Evolutionary conservation across 768 basidiomycete genomes (phyloP).

Genomic region (Suillus decipiens): DNA sequence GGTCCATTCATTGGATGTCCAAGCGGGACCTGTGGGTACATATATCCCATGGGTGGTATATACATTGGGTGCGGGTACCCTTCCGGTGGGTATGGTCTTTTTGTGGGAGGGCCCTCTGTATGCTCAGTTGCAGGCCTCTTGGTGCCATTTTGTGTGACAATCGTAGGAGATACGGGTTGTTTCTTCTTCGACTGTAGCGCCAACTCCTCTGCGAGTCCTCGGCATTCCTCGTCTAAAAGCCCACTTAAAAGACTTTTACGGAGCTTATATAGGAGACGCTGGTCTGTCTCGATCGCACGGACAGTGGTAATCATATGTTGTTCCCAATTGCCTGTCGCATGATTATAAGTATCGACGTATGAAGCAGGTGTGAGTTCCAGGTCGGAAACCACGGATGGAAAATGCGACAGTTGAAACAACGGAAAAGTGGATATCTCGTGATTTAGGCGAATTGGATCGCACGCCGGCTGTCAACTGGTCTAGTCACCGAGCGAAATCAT

Average conservation of each 20-base stretch:
- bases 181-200: constrained; percentile 41
- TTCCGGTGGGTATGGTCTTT: constrained; percentile 31
- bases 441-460: constrained; percentile 58
- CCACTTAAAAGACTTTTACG: constrained; percentile 61
- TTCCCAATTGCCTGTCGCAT: constrained; percentile 60
- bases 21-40: constrained; percentile 30
- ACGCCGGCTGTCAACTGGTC: constrained; percentile 42
- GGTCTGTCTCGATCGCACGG: constrained; percentile 57
- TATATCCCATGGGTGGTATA: constrained; percentile 31
- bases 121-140: constrained; percentile 29
- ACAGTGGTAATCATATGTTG: constrained; percentile 64
- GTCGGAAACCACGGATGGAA: constrained; percentile 53
- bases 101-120: constrained; percentile 28
- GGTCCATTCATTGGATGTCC: constrained; percentile 23
- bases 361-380: constrained; percentile 52
- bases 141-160: constrained; percentile 17
- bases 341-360: constrained; percentile 64
- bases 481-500: constrained; percentile 12
- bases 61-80: constrained; percentile 31
- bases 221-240: constrained; percentile 57
- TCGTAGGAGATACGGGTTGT: constrained; percentile 15
- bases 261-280: constrained; percentile 62
- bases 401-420: constrained; percentile 57
- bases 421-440: constrained; percentile 65
- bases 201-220: constrained; percentile 57